These are phyloP conservation scores for Stenocarpella maydis DNA, from an alignment of 2,329 filamentous ascomycete genomes.

Conservation along the genomic window DNA sequence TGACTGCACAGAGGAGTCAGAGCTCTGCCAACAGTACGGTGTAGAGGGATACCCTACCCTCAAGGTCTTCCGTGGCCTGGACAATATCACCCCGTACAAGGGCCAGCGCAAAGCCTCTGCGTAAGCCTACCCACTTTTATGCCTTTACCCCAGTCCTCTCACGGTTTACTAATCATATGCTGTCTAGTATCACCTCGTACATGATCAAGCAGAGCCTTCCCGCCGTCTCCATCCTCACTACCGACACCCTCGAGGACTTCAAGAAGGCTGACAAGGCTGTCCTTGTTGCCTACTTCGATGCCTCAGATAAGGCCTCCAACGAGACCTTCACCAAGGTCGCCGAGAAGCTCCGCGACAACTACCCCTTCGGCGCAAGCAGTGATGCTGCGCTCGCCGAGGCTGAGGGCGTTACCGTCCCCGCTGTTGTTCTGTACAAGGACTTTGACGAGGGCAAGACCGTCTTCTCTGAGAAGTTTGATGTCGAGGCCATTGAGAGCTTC, in stretches of 20 bases:
- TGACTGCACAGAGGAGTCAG: constrained; percentile 93
- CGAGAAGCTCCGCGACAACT: constrained; percentile 83
- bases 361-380: constrained; percentile 88
- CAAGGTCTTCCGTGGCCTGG: constrained; percentile 95
- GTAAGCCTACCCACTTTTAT: constrained; percentile 53
- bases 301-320: constrained; percentile 84
- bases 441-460: constrained; percentile 96
- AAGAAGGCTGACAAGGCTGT: constrained; percentile 98
- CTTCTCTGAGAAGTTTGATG: constrained; percentile 83
- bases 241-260: constrained; percentile 90
- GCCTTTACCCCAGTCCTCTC: background rate
- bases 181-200: constrained; percentile 73
- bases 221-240: constrained; percentile 83
- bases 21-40: constrained; percentile 88
- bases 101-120: constrained; percentile 88
- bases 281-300: constrained; percentile 84
- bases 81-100: constrained; percentile 82
- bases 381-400: constrained; percentile 87
- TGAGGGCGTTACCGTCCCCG: constrained; percentile 87
- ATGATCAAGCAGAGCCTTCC: constrained; percentile 99
- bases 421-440: constrained; percentile 93
- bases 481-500: constrained; percentile 82
- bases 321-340: constrained; percentile 81
- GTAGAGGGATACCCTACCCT: constrained; percentile 98
- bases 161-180: constrained; percentile 12